Evolutionary conservation across 2,329 filamentous ascomycete species (phyloP).

Genomic region (Coniochaeta hoffmannii): DNA sequence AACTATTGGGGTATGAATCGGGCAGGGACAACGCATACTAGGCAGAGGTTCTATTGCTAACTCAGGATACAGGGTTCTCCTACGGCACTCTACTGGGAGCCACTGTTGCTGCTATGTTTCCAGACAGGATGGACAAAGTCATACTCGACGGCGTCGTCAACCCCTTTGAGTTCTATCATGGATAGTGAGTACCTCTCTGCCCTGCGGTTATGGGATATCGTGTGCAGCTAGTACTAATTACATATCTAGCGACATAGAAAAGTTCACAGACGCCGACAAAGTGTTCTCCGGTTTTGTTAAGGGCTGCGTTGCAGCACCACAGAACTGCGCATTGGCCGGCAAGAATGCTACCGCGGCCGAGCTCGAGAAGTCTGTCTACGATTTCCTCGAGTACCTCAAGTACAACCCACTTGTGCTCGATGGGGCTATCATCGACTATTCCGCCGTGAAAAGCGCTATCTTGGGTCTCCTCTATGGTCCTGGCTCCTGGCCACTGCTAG

Average conservation of each 20-base stretch:
- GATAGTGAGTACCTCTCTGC: slow-evolving; percentile 7
- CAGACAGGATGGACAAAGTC: slow-evolving; percentile 28
- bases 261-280: slow-evolving; percentile 15
- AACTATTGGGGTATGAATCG: slow-evolving; percentile 4
- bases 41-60: slow-evolving; percentile 3
- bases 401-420: slow-evolving; percentile 13
- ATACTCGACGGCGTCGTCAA: slow-evolving; percentile 29
- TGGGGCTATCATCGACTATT: slow-evolving; percentile 14
- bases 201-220: neutral
- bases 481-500: neutral
- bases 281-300: slow-evolving; percentile 17
- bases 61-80: slow-evolving; percentile 16
- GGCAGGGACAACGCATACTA: neutral
- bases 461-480: slow-evolving; percentile 10
- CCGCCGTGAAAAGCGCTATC: slow-evolving; percentile 9
- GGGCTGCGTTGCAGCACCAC: slow-evolving; percentile 13
- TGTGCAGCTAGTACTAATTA: neutral
- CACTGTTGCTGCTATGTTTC: slow-evolving; percentile 32
- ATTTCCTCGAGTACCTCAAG: slow-evolving; percentile 16
- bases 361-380: slow-evolving; percentile 16
- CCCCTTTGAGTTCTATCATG: slow-evolving; percentile 23
- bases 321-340: slow-evolving; percentile 15
- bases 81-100: slow-evolving; percentile 32
- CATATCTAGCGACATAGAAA: neutral
- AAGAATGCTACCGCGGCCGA: slow-evolving; percentile 10